Conservation (phyloP, 2,329 filamentous ascomycete species). For the Monilinia fructigena region DNA sequence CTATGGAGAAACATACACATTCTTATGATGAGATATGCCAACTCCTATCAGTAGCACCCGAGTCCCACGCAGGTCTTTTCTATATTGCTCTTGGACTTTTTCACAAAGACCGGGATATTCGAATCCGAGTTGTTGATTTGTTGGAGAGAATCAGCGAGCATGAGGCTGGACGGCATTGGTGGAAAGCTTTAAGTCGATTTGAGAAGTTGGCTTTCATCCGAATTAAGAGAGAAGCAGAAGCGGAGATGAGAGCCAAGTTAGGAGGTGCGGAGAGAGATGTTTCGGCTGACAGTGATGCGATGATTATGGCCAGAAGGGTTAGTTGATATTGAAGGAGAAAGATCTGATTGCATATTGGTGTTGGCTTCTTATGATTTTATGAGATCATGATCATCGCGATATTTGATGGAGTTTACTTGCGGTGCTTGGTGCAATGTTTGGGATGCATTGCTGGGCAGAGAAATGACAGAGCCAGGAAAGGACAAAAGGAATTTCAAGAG, state of each 20-base stretch:
- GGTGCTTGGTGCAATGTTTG: constrained; percentile 19
- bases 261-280: constrained; percentile 29
- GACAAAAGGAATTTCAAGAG: constrained; percentile 10
- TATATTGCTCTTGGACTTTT: constrained; percentile 89
- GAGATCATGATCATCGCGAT: constrained; percentile 16
- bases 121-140: constrained; percentile 73
- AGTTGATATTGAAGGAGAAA: constrained; percentile 60
- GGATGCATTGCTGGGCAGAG: constrained; percentile 10
- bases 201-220: constrained; percentile 83
- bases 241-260: constrained; percentile 45
- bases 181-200: constrained; percentile 81
- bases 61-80: constrained; percentile 84
- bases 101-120: constrained; percentile 79
- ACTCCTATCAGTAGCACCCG: constrained; percentile 76
- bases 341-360: constrained; percentile 89
- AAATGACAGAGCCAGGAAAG: constrained; percentile 8
- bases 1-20: constrained; percentile 71
- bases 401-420: background rate
- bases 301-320: constrained; percentile 48
- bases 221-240: constrained; percentile 65
- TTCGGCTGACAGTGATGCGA: constrained; percentile 29
- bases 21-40: constrained; percentile 85
- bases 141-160: constrained; percentile 81
- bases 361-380: constrained; percentile 59
- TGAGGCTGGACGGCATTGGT: constrained; percentile 91